These are phyloP conservation scores for Lepidium didymum DNA, from an alignment of 345 rosid genomes.

Conservation along the genomic window DNA sequence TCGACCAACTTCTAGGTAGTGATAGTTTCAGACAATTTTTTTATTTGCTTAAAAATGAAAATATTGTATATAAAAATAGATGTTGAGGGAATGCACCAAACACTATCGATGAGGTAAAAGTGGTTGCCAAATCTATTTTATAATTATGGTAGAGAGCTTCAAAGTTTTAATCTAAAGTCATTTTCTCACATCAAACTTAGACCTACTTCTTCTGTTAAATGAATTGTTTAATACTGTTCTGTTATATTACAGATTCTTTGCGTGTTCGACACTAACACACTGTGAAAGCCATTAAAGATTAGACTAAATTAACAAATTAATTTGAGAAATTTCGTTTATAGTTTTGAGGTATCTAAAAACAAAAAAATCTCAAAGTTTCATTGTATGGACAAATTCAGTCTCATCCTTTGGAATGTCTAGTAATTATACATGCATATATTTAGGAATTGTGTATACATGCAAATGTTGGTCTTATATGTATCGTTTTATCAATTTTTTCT, in stretches of 20 bases:
- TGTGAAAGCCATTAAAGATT: not conserved
- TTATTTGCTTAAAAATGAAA: not conserved
- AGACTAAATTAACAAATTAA: not conserved
- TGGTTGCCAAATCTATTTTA: constrained; percentile 22
- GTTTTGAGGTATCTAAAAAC: not conserved
- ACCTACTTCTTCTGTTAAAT: constrained; percentile 11
- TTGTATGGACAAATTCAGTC: not conserved
- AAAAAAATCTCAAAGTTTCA: not conserved
- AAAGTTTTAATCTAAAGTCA: constrained; percentile 10
- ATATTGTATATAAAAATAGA: not conserved
- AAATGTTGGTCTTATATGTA: too few relatives aligned
- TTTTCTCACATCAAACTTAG: constrained; percentile 24
- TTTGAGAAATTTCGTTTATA: not conserved
- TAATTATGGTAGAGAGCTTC: constrained; percentile 15
- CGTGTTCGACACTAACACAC: constrained; percentile 8
- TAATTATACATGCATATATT: too few relatives aligned
- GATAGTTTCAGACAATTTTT: not conserved
- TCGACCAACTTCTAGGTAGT: not conserved
- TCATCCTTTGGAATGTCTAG: not conserved
- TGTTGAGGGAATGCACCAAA: constrained; percentile 14
- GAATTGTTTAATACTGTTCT: constrained; percentile 11
- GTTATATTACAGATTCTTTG: constrained; percentile 15
- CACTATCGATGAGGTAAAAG: constrained; percentile 14
- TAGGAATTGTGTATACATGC: too few relatives aligned
- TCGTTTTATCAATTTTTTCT: too few relatives aligned